Percentiles rank a stretch among this genome's conserved stretches.
Evolutionary conservation across 169 alveolate species (phyloP).

Genomic region (Plasmodium adleri): DNA sequence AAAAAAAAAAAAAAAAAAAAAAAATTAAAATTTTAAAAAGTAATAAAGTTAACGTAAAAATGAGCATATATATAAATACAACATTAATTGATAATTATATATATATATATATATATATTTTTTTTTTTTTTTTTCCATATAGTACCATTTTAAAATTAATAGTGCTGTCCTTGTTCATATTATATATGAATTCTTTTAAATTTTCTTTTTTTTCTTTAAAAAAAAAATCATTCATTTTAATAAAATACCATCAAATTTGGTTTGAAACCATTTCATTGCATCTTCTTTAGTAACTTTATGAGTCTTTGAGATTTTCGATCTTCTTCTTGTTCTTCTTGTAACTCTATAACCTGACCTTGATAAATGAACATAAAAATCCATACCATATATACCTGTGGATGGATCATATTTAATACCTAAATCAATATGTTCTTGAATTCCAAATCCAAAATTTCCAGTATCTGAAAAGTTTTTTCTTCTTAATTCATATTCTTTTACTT

Average conservation of each 20-base stretch:
- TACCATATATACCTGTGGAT: slow-evolving; percentile 99
- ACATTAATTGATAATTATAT: too few species aligned
- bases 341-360: slow-evolving; percentile 99
- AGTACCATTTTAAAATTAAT: too few species aligned
- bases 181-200: not conserved
- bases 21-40: too few species aligned
- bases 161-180: not conserved
- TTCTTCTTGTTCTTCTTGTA: slow-evolving; percentile 93
- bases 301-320: slow-evolving; percentile 93
- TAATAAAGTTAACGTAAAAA: too few species aligned
- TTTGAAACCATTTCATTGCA: slow-evolving; percentile 97
- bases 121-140: too few species aligned
- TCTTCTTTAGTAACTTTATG: slow-evolving; percentile 98
- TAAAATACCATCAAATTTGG: slow-evolving; percentile 98
- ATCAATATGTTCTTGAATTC: slow-evolving; percentile 99
- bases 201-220: not conserved
- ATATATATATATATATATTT: too few species aligned
- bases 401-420: slow-evolving; percentile 99
- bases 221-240: slow-evolving; percentile 79
- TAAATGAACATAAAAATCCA: slow-evolving; percentile 99
- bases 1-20: too few species aligned
- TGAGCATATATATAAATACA: too few species aligned
- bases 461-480: slow-evolving; percentile 96
- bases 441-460: slow-evolving; percentile 99
- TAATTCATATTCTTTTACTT: slow-evolving; percentile 99